Conservation (phyloP, 2,329 filamentous ascomycete genomes). For the Penicillium frequentans region DNA sequence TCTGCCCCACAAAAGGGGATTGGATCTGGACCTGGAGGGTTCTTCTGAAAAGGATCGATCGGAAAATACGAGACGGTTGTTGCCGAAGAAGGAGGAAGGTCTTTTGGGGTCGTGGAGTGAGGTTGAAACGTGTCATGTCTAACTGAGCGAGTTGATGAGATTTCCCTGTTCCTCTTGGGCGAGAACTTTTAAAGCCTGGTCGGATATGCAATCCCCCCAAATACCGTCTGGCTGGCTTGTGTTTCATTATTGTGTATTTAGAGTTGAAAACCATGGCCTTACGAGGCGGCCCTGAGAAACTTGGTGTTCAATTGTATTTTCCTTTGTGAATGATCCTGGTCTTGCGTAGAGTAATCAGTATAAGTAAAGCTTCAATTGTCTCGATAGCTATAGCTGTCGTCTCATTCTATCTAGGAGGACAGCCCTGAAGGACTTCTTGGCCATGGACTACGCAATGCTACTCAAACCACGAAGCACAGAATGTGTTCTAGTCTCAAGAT, state of each 20-base stretch:
- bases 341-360: neutral
- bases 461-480: neutral
- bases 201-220: constrained; percentile 21
- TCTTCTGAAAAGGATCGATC: neutral
- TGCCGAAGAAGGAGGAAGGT: neutral
- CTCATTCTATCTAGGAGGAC: neutral
- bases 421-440: neutral
- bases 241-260: constrained; percentile 45
- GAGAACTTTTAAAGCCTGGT: constrained; percentile 27
- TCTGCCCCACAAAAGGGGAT: neutral
- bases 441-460: neutral
- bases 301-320: constrained; percentile 28
- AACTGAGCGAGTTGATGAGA: constrained; percentile 26
- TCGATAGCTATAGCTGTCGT: neutral
- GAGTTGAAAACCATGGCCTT: constrained; percentile 40
- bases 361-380: neutral
- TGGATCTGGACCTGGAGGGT: neutral
- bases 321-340: constrained; percentile 17
- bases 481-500: neutral
- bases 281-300: constrained; percentile 32
- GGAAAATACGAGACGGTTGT: neutral
- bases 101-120: neutral
- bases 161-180: constrained; percentile 13
- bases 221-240: constrained; percentile 29
- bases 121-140: constrained; percentile 10